These are phyloP conservation scores for Eucalyptus paniculata DNA, from an alignment of 345 rosid genomes.

Conservation along the genomic window DNA sequence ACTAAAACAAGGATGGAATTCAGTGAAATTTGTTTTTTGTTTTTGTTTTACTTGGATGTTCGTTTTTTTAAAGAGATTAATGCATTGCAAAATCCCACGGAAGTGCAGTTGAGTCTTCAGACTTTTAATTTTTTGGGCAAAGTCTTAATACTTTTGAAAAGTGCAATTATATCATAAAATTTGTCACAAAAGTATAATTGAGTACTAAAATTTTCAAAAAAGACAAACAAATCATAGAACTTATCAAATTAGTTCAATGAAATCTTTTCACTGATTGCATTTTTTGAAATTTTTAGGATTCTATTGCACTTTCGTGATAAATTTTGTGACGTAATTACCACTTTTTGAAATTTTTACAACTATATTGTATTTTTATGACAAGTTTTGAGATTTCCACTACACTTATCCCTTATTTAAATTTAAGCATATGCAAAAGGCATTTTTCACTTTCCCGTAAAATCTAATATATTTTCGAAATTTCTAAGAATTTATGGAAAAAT, in stretches of 20 bases:
- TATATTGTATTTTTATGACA: fast-evolving
- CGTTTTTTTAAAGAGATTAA: background rate
- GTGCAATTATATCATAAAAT: background rate
- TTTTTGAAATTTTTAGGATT: no score
- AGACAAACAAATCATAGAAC: fast-evolving
- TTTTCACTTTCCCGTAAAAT: background rate
- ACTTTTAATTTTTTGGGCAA: no score
- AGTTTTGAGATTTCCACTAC: no score
- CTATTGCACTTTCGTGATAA: fast-evolving
- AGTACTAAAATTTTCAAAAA: fast-evolving
- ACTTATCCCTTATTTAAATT: no score
- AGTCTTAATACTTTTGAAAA: background rate
- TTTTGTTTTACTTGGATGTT: background rate
- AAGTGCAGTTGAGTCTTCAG: background rate
- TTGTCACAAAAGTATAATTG: fast-evolving
- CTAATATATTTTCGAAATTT: background rate
- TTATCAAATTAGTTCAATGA: background rate
- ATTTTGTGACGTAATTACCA: no score
- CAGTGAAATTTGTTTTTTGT: background rate
- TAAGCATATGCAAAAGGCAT: background rate
- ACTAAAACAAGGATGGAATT: background rate
- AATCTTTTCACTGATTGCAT: fast-evolving
- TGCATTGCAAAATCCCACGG: background rate
- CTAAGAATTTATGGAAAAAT: background rate
- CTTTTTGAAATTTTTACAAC: no score